Conservation (phyloP, 106 monocot genomes). For the Allium fistulosum region DNA sequence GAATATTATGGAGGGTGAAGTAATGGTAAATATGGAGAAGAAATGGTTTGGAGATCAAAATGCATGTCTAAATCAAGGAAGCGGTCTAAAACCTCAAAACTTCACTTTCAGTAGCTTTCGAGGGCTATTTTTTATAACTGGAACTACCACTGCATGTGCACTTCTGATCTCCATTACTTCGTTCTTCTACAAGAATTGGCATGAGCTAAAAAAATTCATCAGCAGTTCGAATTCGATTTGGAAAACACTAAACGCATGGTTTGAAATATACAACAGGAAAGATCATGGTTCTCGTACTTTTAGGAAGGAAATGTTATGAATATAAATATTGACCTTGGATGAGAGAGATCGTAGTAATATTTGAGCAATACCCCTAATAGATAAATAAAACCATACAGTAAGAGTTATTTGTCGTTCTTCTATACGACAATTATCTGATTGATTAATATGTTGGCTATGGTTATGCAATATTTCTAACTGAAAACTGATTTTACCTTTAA, state of each 20-base stretch:
- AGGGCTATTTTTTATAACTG: slow-evolving; percentile 40
- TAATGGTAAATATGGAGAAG: slow-evolving; percentile 8
- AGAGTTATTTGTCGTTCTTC: no score
- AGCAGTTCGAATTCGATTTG: not conserved
- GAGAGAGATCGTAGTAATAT: no score
- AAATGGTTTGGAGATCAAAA: slow-evolving; percentile 16
- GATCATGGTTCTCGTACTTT: not conserved
- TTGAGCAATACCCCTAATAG: no score
- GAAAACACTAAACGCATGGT: not conserved
- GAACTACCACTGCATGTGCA: slow-evolving; percentile 11
- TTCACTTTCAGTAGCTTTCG: slow-evolving; percentile 23
- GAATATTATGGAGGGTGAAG: slow-evolving; percentile 6
- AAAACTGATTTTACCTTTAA: no score
- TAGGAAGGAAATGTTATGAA: not conserved
- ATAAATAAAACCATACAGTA: no score
- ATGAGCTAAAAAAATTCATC: not conserved
- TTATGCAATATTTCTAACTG: no score
- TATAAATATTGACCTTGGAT: not conserved
- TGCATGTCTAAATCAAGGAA: slow-evolving; percentile 2
- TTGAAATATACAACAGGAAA: slow-evolving; percentile 10
- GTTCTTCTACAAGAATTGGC: slow-evolving; percentile 18
- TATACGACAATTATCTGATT: no score
- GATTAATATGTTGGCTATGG: no score
- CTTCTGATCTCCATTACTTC: slow-evolving; percentile 14
- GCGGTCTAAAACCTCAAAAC: slow-evolving; percentile 13